Evolutionary conservation across 768 basidiomycete species (phyloP).

Genomic region (Hypholoma sublateritium): DNA sequence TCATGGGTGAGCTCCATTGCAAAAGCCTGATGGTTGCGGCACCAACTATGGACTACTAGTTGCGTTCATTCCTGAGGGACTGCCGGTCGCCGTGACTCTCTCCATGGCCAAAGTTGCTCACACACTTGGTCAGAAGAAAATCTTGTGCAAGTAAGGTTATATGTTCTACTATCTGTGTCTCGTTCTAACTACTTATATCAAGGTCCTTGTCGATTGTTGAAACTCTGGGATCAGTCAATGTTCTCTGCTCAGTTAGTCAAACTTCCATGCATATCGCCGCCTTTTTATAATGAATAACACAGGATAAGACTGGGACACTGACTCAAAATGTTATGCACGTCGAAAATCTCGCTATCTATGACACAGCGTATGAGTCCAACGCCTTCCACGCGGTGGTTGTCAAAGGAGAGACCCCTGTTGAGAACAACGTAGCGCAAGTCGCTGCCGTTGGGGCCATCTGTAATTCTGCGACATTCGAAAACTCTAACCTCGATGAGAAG

Average conservation of each 20-base stretch:
- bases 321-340: slow-evolving; percentile 63
- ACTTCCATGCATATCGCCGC: neutral
- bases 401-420: slow-evolving; percentile 6
- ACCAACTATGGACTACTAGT: slow-evolving; percentile 29
- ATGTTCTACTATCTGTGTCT: neutral
- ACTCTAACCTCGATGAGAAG: slow-evolving; percentile 21
- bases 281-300: neutral
- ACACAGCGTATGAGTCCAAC: slow-evolving; percentile 28
- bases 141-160: slow-evolving; percentile 37
- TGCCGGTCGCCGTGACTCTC: slow-evolving; percentile 55
- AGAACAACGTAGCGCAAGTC: slow-evolving; percentile 25
- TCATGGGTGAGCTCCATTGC: slow-evolving; percentile 36
- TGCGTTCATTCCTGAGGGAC: slow-evolving; percentile 44
- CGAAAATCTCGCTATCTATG: slow-evolving; percentile 41
- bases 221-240: slow-evolving; percentile 62
- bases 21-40: neutral
- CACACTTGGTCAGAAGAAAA: slow-evolving; percentile 47
- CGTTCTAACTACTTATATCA: slow-evolving; percentile 2
- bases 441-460: slow-evolving; percentile 48
- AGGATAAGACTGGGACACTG: slow-evolving; percentile 63
- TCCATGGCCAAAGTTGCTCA: slow-evolving; percentile 41
- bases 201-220: slow-evolving; percentile 66
- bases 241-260: slow-evolving; percentile 33
- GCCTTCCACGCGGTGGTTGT: slow-evolving; percentile 16
- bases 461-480: slow-evolving; percentile 48